These are phyloP conservation scores for Takashimella tepidaria DNA, from an alignment of 1,284 basidiomycete genomes.

Conservation along the genomic window DNA sequence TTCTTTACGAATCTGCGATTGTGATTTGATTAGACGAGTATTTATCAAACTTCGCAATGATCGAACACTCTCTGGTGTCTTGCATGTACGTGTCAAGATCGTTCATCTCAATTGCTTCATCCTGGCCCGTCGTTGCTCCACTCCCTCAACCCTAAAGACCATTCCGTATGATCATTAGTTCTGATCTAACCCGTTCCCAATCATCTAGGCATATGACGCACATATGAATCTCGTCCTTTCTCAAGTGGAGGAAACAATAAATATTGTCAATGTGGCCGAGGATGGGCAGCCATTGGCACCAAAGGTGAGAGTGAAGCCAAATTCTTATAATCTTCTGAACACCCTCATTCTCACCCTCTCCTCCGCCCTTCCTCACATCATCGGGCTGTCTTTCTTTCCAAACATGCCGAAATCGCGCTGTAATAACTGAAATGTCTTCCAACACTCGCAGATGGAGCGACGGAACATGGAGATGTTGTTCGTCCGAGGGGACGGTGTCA, in stretches of 20 bases:
- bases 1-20: too few species aligned
- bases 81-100: slow-evolving; percentile 70
- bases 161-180: neutral
- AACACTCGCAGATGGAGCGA: slow-evolving; percentile 73
- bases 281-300: slow-evolving; percentile 48
- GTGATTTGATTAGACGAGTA: slow-evolving; percentile 34
- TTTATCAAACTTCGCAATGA: slow-evolving; percentile 83
- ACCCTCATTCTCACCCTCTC: too few species aligned
- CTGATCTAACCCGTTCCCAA: too few species aligned
- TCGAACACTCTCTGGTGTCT: slow-evolving; percentile 81
- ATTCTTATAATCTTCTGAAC: too few species aligned
- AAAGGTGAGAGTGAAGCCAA: too few species aligned
- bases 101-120: too few species aligned
- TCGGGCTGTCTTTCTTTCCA: too few species aligned
- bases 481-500: slow-evolving; percentile 91
- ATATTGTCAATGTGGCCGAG: slow-evolving; percentile 70
- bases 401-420: too few species aligned
- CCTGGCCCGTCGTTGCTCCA: slow-evolving; percentile 10
- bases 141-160: neutral
- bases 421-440: slow-evolving; percentile 1
- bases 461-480: slow-evolving; percentile 97
- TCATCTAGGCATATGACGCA: slow-evolving; percentile 91
- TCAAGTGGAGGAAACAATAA: slow-evolving; percentile 94
- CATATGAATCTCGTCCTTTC: slow-evolving; percentile 99
- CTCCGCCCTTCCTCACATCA: too few species aligned